Percentiles rank a stretch among this genome's conserved stretches.
Evolutionary conservation across 2,329 filamentous ascomycete genomes (phyloP).

Genomic region (Elsinoe australis): DNA sequence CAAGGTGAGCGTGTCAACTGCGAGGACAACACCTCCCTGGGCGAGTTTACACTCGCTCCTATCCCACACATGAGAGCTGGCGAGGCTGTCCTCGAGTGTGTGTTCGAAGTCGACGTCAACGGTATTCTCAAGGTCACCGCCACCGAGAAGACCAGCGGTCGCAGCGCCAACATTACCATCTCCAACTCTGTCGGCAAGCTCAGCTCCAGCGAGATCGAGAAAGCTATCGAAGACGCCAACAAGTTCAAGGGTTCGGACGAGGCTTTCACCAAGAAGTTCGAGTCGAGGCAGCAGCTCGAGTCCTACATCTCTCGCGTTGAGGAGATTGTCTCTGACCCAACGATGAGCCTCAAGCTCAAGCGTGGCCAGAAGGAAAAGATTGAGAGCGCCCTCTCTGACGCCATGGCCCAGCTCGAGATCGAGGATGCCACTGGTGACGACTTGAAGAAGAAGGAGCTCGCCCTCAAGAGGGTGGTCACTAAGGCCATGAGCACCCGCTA

Average conservation of each 20-base stretch:
- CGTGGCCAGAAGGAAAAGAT: slow-evolving; percentile 99
- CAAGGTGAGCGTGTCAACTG: slow-evolving; percentile 98
- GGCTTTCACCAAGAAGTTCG: slow-evolving; percentile 98
- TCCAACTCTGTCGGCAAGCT: slow-evolving; percentile 99
- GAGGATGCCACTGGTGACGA: slow-evolving; percentile 87
- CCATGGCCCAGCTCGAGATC: slow-evolving; percentile 95
- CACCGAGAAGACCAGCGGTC: slow-evolving; percentile 96
- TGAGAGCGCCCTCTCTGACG: slow-evolving; percentile 90
- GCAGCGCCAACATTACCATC: slow-evolving; percentile 98
- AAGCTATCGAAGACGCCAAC: slow-evolving; percentile 89
- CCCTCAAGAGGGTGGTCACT: slow-evolving; percentile 93
- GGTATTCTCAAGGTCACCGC: slow-evolving; percentile 99
- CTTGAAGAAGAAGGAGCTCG: slow-evolving; percentile 99
- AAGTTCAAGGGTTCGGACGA: slow-evolving; percentile 98
- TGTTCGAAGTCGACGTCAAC: slow-evolving; percentile 99
- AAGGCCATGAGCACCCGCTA: slow-evolving; percentile 51
- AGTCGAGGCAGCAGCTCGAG: slow-evolving; percentile 98
- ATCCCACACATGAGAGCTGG: slow-evolving; percentile 82
- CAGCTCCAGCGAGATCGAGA: slow-evolving; percentile 87
- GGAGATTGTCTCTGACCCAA: slow-evolving; percentile 96
- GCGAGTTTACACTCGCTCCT: slow-evolving; percentile 35
- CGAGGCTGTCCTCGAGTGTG: slow-evolving; percentile 91
- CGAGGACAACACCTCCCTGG: slow-evolving; percentile 94
- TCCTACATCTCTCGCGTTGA: slow-evolving; percentile 97
- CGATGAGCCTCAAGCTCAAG: slow-evolving; percentile 94